These are phyloP conservation scores for Staphylotrichum tortipilum DNA, from an alignment of 495 filamentous ascomycete genomes.

Conservation along the genomic window DNA sequence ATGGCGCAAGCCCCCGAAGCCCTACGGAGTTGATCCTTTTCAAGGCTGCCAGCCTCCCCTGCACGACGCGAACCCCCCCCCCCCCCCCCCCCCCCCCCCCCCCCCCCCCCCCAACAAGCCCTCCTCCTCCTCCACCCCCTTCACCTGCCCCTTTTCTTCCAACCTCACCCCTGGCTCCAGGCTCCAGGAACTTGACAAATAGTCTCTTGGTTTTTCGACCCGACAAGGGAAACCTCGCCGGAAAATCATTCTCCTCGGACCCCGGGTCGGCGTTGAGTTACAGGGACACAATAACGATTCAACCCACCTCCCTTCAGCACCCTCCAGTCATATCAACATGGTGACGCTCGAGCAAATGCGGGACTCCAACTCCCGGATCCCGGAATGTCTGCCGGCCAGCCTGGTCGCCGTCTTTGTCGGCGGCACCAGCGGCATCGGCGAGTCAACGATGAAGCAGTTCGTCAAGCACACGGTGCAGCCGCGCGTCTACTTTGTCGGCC, in stretches of 20 bases:
- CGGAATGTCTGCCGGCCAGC: conserved; percentile 27
- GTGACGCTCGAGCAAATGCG: conserved; percentile 28
- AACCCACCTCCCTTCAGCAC: too few relatives aligned
- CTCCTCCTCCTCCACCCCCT: too few relatives aligned
- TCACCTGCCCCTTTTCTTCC: too few relatives aligned
- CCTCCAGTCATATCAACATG: too few relatives aligned
- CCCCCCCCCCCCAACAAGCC: conserved; percentile 9
- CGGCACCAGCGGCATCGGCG: conserved; percentile 56
- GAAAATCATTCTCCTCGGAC: too few relatives aligned
- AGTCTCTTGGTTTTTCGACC: too few relatives aligned
- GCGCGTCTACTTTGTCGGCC: conserved; percentile 37
- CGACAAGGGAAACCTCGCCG: too few relatives aligned
- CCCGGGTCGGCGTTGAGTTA: too few relatives aligned
- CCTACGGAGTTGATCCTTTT: not conserved
- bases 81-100: not conserved
- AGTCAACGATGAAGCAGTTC: conserved; percentile 50
- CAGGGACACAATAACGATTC: too few relatives aligned
- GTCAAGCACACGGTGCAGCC: conserved; percentile 38
- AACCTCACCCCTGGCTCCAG: not conserved
- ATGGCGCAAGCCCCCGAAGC: not conserved
- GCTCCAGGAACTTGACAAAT: too few relatives aligned
- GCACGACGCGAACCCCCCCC: too few relatives aligned
- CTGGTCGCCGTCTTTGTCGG: conserved; percentile 54
- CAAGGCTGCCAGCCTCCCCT: not conserved
- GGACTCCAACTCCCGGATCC: conserved; percentile 33